Percentiles rank a stretch among this genome's conserved stretches.
Conservation (phyloP, 1,284 basidiomycete genomes). For the Microbotryum scabiosae region DNA sequence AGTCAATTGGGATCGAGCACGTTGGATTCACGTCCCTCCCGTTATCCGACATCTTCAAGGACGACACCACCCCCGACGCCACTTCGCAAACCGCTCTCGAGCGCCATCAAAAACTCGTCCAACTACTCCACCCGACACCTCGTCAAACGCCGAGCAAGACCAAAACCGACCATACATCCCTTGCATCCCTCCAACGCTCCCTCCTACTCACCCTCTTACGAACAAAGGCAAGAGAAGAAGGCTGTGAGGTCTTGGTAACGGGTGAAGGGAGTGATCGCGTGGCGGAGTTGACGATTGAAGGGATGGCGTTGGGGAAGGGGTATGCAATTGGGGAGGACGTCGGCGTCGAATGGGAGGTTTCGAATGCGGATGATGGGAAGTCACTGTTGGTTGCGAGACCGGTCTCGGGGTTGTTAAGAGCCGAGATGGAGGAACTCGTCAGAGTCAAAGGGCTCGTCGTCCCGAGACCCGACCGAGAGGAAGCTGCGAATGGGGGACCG, state of each 20-base stretch:
- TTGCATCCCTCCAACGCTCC: no score
- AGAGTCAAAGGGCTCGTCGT: neutral
- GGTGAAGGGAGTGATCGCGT: slow-evolving; percentile 19
- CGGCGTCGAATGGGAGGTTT: neutral
- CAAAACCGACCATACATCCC: no score
- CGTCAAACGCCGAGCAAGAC: no score
- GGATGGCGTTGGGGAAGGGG: slow-evolving; percentile 19
- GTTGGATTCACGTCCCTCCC: no score
- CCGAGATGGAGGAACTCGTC: slow-evolving; percentile 12
- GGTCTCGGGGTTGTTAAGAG: neutral
- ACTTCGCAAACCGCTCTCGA: no score
- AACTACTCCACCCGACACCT: no score
- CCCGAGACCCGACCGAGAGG: neutral
- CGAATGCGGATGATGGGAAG: neutral
- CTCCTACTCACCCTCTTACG: no score
- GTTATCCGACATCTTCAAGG: no score
- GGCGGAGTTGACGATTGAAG: slow-evolving; percentile 10
- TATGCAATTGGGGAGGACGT: slow-evolving; percentile 23
- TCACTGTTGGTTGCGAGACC: slow-evolving; percentile 16
- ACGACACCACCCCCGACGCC: no score
- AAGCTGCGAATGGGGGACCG: neutral
- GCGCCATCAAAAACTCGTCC: no score
- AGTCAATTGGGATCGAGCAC: no score
- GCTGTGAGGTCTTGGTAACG: slow-evolving; percentile 8
- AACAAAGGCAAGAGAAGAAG: no score